Conservation (phyloP, 1,284 basidiomycete species). For the Peniophora sp. region DNA sequence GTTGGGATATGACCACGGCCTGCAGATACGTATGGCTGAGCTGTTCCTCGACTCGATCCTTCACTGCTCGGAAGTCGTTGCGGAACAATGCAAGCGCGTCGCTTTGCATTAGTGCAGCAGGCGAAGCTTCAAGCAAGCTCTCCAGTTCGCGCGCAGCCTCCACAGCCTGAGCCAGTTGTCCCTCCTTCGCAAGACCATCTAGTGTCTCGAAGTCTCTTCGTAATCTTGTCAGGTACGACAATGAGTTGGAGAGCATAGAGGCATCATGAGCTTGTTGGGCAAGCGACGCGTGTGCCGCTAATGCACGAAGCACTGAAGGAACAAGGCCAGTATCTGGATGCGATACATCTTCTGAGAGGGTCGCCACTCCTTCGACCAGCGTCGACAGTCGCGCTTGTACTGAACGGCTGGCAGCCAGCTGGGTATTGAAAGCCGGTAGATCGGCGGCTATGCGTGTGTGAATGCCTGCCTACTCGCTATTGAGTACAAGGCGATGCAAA, state of each 20-base stretch:
- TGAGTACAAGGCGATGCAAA: conserved; percentile 1
- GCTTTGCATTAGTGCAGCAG: conserved; percentile 44
- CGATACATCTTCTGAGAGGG: conserved; percentile 40
- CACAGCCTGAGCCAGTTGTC: conserved; percentile 56
- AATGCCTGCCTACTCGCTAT: conserved; percentile 37
- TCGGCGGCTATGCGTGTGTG: conserved; percentile 61
- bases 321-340: conserved; percentile 61
- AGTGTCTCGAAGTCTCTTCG: conserved; percentile 36
- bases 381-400: conserved; percentile 51
- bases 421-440: conserved; percentile 53
- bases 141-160: conserved; percentile 32
- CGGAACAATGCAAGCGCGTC: conserved; percentile 46
- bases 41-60: conserved; percentile 61
- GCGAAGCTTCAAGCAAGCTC: conserved; percentile 35
- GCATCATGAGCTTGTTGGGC: conserved; percentile 54
- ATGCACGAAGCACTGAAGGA: conserved; percentile 40
- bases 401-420: conserved; percentile 52
- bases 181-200: conserved; percentile 34
- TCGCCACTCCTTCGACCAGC: conserved; percentile 45
- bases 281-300: conserved; percentile 50
- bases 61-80: conserved; percentile 46
- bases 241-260: conserved; percentile 35
- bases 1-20: conserved; percentile 42
- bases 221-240: conserved; percentile 48
- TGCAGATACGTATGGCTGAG: conserved; percentile 59